Evolutionary conservation across 208 protist species (phyloP).

Genomic region (Leishmania martiniquensis): DNA sequence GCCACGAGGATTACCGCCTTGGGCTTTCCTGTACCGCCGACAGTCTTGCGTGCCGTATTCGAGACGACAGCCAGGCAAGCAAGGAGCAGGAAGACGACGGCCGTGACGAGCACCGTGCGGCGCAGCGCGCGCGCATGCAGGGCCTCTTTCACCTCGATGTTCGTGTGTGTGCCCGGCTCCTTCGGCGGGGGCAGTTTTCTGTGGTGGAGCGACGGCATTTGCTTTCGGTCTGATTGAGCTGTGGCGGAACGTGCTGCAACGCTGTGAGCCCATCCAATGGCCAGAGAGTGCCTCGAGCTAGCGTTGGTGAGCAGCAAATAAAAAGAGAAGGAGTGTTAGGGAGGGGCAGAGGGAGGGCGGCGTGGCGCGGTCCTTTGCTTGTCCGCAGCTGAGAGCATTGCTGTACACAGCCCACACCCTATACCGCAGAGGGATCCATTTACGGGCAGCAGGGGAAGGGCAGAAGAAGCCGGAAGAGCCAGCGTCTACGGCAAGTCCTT

Average conservation of each 20-base stretch:
- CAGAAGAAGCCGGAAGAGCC: neutral
- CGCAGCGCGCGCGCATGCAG: slow-evolving; percentile 64
- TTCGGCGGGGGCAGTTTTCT: slow-evolving; percentile 44
- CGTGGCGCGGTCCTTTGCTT: no score
- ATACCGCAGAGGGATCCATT: no score
- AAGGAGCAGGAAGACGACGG: slow-evolving; percentile 71
- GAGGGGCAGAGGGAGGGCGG: no score
- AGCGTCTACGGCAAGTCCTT: neutral
- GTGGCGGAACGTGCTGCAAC: neutral
- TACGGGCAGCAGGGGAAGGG: neutral
- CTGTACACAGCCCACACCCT: neutral
- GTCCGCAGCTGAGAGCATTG: neutral
- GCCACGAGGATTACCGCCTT: slow-evolving; percentile 61
- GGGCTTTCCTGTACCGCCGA: slow-evolving; percentile 26
- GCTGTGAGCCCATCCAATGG: neutral
- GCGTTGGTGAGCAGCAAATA: neutral
- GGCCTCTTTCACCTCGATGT: slow-evolving; percentile 70
- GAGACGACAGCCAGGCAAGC: slow-evolving; percentile 63
- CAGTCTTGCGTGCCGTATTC: slow-evolving; percentile 42
- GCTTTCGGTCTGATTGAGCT: neutral
- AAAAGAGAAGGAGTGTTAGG: no score
- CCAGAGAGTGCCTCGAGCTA: neutral
- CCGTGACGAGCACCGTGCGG: slow-evolving; percentile 59
- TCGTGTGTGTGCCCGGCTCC: slow-evolving; percentile 68
- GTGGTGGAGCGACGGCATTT: slow-evolving; percentile 29